Percentiles rank a stretch among this genome's conserved stretches.
These are phyloP conservation scores for Pseudotsuga menziesii DNA, from an alignment of 75 land plant genomes.

Conservation along the genomic window DNA sequence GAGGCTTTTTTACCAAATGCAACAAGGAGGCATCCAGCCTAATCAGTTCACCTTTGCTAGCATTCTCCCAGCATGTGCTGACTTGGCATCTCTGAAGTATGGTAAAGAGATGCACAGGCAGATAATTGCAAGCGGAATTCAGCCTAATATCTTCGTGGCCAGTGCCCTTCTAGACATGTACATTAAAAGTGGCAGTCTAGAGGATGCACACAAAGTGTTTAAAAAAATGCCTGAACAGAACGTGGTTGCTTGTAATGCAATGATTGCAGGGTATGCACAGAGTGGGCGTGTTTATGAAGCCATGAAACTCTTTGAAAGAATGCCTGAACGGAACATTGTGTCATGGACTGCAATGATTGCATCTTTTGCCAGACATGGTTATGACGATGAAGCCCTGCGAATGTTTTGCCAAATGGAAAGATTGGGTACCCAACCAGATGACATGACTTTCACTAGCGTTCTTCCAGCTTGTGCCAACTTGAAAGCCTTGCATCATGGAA, in stretches of 20 bases:
- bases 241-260: slow-evolving; percentile 10
- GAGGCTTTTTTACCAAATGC: slow-evolving; percentile 14
- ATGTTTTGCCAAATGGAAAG: slow-evolving; percentile 4
- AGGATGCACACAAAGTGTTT: slow-evolving; percentile 1
- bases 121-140: slow-evolving; percentile 4
- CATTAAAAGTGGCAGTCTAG: slow-evolving; percentile 7
- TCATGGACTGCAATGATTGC: slow-evolving; percentile 8
- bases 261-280: slow-evolving; percentile 6
- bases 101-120: slow-evolving; percentile 2
- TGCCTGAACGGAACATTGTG: background rate
- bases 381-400: background rate
- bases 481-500: background rate
- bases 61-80: slow-evolving; percentile 14
- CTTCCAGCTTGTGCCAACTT: background rate
- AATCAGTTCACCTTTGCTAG: slow-evolving; percentile 12
- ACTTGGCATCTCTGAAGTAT: slow-evolving; percentile 1
- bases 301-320: slow-evolving; percentile 3
- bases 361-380: background rate
- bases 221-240: background rate
- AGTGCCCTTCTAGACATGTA: slow-evolving; percentile 16
- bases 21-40: slow-evolving; percentile 1
- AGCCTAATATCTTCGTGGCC: background rate
- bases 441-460: background rate
- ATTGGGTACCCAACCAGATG: background rate
- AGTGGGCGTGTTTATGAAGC: slow-evolving; percentile 5